Evolutionary conservation across 2,329 filamentous ascomycete species (phyloP).

Genomic region (Trichoderma sp.): DNA sequence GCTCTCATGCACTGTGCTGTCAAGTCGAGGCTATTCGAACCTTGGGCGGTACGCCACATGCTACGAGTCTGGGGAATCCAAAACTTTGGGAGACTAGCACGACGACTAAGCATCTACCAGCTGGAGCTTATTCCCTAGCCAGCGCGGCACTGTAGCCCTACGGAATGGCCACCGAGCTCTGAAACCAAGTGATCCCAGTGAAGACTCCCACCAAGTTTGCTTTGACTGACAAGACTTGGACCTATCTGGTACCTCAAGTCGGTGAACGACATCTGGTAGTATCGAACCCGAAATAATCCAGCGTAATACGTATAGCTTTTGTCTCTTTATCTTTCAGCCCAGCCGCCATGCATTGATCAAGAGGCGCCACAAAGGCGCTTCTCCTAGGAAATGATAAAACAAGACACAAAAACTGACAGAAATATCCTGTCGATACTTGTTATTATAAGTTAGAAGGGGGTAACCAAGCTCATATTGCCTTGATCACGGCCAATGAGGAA

Average conservation of each 20-base stretch:
- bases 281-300: neutral
- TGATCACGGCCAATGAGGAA: neutral
- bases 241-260: neutral
- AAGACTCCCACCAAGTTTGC: neutral
- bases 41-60: neutral
- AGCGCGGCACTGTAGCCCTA: slow-evolving; percentile 16
- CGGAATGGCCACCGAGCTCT: neutral
- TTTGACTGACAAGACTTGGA: too few species aligned
- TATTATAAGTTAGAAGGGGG: neutral
- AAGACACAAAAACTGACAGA: neutral
- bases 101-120: neutral
- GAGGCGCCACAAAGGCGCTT: neutral
- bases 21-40: slow-evolving; percentile 23
- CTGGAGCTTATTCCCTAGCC: slow-evolving; percentile 19
- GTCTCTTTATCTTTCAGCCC: neutral
- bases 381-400: neutral
- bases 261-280: neutral
- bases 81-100: neutral
- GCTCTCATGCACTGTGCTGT: slow-evolving; percentile 21
- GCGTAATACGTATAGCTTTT: neutral
- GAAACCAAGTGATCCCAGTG: neutral
- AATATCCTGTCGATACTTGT: neutral
- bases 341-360: neutral
- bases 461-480: neutral
- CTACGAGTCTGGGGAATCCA: neutral